These are phyloP conservation scores for Colletotrichum sp. DNA, from an alignment of 2,329 filamentous ascomycete genomes.

Conservation along the genomic window DNA sequence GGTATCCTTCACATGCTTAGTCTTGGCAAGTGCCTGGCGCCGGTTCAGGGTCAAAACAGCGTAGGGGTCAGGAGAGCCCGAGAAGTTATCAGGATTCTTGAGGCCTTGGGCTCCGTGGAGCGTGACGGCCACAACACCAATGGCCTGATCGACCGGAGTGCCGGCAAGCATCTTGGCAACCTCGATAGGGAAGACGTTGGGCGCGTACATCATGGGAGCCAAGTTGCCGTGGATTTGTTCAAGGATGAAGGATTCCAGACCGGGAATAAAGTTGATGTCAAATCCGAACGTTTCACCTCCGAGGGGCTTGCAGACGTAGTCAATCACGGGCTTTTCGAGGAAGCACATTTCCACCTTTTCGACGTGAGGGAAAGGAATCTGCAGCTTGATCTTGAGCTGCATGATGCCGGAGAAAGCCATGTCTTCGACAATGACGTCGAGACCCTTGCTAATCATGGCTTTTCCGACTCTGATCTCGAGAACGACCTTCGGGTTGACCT, in stretches of 20 bases:
- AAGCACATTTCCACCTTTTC: constrained; percentile 96
- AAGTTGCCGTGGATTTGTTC: constrained; percentile 96
- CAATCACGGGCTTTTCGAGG: constrained; percentile 84
- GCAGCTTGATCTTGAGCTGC: constrained; percentile 96
- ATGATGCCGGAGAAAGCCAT: constrained; percentile 96
- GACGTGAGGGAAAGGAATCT: constrained; percentile 93
- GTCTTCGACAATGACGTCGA: constrained; percentile 97
- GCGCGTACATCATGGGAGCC: constrained; percentile 96
- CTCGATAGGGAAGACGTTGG: constrained; percentile 97
- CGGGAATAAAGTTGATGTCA: constrained; percentile 98
- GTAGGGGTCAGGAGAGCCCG: constrained; percentile 91
- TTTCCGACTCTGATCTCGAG: constrained; percentile 95
- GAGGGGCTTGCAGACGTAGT: constrained; percentile 97
- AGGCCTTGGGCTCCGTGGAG: constrained; percentile 90
- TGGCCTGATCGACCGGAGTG: constrained; percentile 91
- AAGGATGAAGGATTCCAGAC: constrained; percentile 89
- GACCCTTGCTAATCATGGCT: constrained; percentile 93
- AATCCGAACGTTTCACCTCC: constrained; percentile 96
- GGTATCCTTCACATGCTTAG: constrained; percentile 86
- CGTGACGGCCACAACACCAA: constrained; percentile 91
- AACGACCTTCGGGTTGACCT: constrained; percentile 95
- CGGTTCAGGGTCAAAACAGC: constrained; percentile 84
- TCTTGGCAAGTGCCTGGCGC: constrained; percentile 81
- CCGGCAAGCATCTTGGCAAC: constrained; percentile 98
- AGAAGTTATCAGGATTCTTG: constrained; percentile 95